A percentile compares a stretch with the other conserved stretches of the same genome.
These are phyloP conservation scores for Staphylotrichum longicolle DNA, from an alignment of 495 filamentous ascomycete species.

Conservation along the genomic window DNA sequence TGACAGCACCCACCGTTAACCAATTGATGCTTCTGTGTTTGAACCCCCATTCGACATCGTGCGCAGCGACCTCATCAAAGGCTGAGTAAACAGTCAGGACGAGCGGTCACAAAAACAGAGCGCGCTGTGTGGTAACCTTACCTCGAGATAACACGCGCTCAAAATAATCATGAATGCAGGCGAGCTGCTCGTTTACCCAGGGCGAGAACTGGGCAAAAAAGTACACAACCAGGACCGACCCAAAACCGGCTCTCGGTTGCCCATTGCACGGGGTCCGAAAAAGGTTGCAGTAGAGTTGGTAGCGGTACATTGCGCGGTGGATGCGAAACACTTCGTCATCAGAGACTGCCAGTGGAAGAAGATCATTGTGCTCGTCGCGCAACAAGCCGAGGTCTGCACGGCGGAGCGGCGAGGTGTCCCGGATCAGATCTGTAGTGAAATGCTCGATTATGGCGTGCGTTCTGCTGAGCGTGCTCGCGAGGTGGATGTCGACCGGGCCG, in stretches of 20 bases:
- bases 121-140: background rate
- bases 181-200: background rate
- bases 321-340: background rate
- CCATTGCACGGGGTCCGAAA: background rate
- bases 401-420: no score
- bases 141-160: background rate
- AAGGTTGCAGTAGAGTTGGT: background rate
- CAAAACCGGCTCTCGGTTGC: background rate
- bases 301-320: slow-evolving; percentile 1
- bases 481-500: no score
- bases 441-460: no score
- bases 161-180: background rate
- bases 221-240: background rate
- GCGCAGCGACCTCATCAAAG: background rate
- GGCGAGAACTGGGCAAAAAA: background rate
- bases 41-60: background rate
- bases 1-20: no score
- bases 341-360: background rate
- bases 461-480: no score
- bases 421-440: no score
- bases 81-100: background rate
- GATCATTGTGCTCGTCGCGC: no score
- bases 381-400: no score
- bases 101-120: no score
- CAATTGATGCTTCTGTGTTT: no score